Evolutionary conservation across 768 basidiomycete genomes (phyloP), one percentile per base, ranked within the genome.

Genomic region (Auricularia sp.): DNA sequence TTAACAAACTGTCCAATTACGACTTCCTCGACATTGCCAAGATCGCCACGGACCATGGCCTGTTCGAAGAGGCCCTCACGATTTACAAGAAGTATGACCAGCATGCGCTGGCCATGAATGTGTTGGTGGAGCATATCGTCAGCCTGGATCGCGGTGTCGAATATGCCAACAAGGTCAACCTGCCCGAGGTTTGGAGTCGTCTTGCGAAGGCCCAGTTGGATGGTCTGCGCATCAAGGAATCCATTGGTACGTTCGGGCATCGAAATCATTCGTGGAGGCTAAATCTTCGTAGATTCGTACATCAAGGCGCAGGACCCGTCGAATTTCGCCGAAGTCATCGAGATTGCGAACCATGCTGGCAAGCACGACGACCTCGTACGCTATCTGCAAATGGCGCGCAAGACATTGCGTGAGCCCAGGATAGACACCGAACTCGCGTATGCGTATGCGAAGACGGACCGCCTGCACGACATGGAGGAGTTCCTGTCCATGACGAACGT

Each of bases 381-480:
- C 63, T 99, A 87, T 81, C 82, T 99, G 13, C 97, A 99, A 76
- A 99, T 98, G 97, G 94, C 97, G 36, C 89, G 97, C 75, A 98
- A 97, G 80, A 84, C 90, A 58, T 85, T 98, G 16, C 89, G 97
- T 65, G 97, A 99, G 75, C 97, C 97, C 39, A 94, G 88, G 77
- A 95, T 99, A 70, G 97, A 99, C 74, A 98, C 97, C 8, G 95
- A 98, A 77, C 80, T 99, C 39, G 96, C 97, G 13, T 97, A 98
- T 73, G 92, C 97, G 3, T 99, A 98, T 74, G 97, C 97, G 24
- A 98, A 97, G 81, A 73, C 81, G 14, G 81, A 82, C 67, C 88
- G 97, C 63, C 78, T 99, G 14, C 96, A 98, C 73, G 97, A 99
- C 73, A 98, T 98, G 97, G 97, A 99, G 72, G 97, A 99, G 78